A percentile compares a stretch with the other conserved stretches of the same genome.
These are phyloP conservation scores for Exophiala phaeomuriformis DNA, from an alignment of 2,329 filamentous ascomycete species.

Conservation along the genomic window DNA sequence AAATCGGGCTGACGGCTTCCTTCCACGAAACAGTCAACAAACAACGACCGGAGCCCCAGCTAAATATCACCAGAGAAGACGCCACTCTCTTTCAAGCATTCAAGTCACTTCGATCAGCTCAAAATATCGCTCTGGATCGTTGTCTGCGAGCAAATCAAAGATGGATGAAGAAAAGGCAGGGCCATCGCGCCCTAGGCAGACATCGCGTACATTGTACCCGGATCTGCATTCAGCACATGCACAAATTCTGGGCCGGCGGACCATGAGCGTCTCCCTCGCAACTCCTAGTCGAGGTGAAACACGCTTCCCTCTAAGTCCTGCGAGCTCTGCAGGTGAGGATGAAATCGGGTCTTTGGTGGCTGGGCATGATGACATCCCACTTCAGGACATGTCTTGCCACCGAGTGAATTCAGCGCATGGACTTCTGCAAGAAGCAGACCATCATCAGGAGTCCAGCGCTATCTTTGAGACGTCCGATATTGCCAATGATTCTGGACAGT, in stretches of 20 bases:
- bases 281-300: neutral
- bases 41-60: no score
- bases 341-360: neutral
- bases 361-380: slow-evolving; percentile 5
- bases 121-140: slow-evolving; percentile 16
- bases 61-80: neutral
- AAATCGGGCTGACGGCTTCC: no score
- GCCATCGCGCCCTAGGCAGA: slow-evolving; percentile 1
- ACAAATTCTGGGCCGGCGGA: slow-evolving; percentile 12
- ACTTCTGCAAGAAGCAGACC: slow-evolving; percentile 12
- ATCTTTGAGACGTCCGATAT: slow-evolving; percentile 14
- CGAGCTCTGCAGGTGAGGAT: slow-evolving; percentile 15
- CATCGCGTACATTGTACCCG: slow-evolving; percentile 13
- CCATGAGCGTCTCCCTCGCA: slow-evolving; percentile 2
- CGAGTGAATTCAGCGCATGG: slow-evolving; percentile 14
- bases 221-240: slow-evolving; percentile 17
- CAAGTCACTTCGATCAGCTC: slow-evolving; percentile 4
- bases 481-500: neutral
- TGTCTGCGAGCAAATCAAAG: slow-evolving; percentile 3
- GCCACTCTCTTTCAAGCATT: slow-evolving; percentile 3
- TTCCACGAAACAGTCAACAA: no score
- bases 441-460: slow-evolving; percentile 20
- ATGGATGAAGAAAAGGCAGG: neutral
- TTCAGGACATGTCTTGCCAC: slow-evolving; percentile 6
- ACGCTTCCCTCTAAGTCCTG: slow-evolving; percentile 13